Evolutionary conservation across 345 rosid genomes (phyloP).

Genomic region (Limnanthes douglasii): DNA sequence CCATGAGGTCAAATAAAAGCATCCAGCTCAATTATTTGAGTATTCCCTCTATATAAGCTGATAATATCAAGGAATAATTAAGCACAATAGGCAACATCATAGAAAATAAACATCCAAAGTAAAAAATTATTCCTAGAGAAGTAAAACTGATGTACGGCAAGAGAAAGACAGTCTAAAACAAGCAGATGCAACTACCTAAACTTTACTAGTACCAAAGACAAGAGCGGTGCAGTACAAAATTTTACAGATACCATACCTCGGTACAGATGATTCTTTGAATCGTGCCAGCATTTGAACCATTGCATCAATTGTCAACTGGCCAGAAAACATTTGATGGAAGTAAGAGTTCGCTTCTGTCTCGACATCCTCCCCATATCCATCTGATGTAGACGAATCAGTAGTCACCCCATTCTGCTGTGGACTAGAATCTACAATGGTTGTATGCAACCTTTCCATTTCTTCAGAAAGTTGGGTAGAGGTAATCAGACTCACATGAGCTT

Average conservation of each 20-base stretch:
- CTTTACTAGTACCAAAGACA: conserved; percentile 4
- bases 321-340: conserved; percentile 92
- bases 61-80: no score
- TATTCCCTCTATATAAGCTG: no score
- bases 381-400: conserved; percentile 48
- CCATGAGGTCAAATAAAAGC: no score
- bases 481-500: conserved; percentile 30
- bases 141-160: no score
- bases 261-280: conserved; percentile 68
- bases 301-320: conserved; percentile 64
- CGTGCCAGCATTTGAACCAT: conserved; percentile 95
- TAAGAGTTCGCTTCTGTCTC: conserved; percentile 92
- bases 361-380: conserved; percentile 61
- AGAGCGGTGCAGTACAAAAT: no score
- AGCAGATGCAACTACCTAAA: no score
- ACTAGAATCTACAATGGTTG: conserved; percentile 33
- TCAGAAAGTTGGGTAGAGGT: conserved; percentile 41
- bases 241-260: conserved; percentile 25
- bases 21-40: no score
- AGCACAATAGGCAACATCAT: no score
- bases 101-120: no score
- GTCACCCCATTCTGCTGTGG: conserved; percentile 62
- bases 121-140: no score
- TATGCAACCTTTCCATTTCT: conserved; percentile 58
- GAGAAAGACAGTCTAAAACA: no score